These are phyloP conservation scores for Platismatia glauca DNA, from an alignment of 495 filamentous ascomycete species.

Conservation along the genomic window DNA sequence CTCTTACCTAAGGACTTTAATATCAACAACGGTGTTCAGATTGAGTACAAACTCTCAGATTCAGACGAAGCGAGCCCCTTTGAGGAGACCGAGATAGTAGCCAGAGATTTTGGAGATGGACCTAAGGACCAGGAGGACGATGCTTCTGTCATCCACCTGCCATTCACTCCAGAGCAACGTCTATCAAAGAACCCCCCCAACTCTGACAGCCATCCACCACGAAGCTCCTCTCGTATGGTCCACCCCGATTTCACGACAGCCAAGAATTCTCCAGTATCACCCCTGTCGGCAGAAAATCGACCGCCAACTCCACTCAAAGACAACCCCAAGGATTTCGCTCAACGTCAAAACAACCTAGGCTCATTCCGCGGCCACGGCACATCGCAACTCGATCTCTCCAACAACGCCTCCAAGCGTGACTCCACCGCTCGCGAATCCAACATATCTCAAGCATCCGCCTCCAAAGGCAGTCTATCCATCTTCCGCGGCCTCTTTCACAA, in stretches of 20 bases:
- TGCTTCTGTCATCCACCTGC: neutral
- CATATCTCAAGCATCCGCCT: constrained; percentile 18
- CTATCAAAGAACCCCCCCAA: neutral
- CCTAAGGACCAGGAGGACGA: neutral
- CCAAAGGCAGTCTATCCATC: constrained; percentile 20
- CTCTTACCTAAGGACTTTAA: neutral
- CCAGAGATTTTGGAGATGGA: neutral
- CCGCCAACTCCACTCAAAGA: constrained; percentile 10
- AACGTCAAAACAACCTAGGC: constrained; percentile 19
- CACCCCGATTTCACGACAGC: constrained; percentile 2
- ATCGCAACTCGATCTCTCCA: constrained; percentile 14
- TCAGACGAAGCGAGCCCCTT: neutral
- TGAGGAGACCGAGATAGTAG: neutral
- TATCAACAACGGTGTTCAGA: neutral
- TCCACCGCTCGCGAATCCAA: constrained; percentile 18
- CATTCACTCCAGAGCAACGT: constrained; percentile 3
- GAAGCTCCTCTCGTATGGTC: constrained; percentile 10
- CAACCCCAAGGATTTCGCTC: constrained; percentile 11
- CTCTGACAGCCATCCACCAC: constrained; percentile 11
- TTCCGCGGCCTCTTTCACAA: constrained; percentile 24
- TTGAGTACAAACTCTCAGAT: too few relatives aligned
- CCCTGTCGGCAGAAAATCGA: neutral
- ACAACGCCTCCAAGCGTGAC: constrained; percentile 4
- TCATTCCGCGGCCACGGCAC: constrained; percentile 13
- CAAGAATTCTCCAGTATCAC: neutral